Evolutionary conservation across 345 rosid genomes (phyloP).

Genomic region (Populus deltoides): DNA sequence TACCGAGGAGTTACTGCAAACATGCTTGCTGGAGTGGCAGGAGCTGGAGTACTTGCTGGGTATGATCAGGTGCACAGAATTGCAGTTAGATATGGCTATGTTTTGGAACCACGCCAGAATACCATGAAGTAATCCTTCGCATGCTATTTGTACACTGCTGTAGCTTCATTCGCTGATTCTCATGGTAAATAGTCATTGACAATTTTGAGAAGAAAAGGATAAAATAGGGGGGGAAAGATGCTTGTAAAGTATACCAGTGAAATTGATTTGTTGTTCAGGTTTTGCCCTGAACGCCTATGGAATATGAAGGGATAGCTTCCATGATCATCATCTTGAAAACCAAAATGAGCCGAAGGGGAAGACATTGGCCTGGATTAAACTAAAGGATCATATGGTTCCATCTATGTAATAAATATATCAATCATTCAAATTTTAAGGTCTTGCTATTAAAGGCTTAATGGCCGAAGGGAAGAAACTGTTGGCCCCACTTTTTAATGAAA

Average conservation of each 20-base stretch:
- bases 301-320: background rate
- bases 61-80: slow-evolving; percentile 79
- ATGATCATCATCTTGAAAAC: background rate
- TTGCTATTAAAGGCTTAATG: too few relatives aligned
- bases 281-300: background rate
- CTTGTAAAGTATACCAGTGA: background rate
- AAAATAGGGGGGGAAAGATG: background rate
- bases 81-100: slow-evolving; percentile 46
- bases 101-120: slow-evolving; percentile 31
- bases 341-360: background rate
- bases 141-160: background rate
- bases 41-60: slow-evolving; percentile 92
- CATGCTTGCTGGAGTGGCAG: slow-evolving; percentile 93
- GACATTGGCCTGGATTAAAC: too few relatives aligned
- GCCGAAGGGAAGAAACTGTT: too few relatives aligned
- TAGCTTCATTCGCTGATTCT: background rate
- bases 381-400: too few relatives aligned
- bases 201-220: background rate
- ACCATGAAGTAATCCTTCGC: slow-evolving; percentile 24
- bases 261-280: background rate
- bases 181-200: background rate
- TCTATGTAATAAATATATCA: too few relatives aligned
- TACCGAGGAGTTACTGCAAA: slow-evolving; percentile 85
- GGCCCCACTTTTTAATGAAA: too few relatives aligned
- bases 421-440: too few relatives aligned